Base-by-base conservation (phyloP, 1,139 yeast species). In the Lodderomyces orthopsilosis region DNA sequence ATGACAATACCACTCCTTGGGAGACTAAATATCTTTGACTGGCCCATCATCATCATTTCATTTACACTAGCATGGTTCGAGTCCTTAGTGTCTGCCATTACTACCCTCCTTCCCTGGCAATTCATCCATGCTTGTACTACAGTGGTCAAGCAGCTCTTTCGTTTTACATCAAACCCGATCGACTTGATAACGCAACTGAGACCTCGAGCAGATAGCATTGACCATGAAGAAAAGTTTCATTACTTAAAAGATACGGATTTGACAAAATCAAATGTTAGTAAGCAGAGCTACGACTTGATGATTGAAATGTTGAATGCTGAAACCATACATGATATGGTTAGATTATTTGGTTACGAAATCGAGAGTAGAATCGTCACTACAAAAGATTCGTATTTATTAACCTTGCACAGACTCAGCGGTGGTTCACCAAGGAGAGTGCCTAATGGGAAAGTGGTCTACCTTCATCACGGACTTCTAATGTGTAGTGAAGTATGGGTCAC, bases 401-500 rank as follows among this genome's bases (percentile, higher is more conserved):
- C 68, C 51, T 46, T 65, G 33, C 64, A 69, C 41, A 52, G 70
- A 15, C 52, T 67, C 10, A 49, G 49, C 10, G 52, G 53, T 10
- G 23, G 30, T 3, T 13, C 37, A n/a, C 35, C 37, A 19, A n/a
- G 14, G 8, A 40, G 54, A 32, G 41, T 41, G 2, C 37, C 53
- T 27, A 65, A 50, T 41, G 73, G 77, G 0, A 77, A 71, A 43
- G 83, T 84, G 2, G 85, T 86, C 0, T 91, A 88, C 57, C 70
- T 91, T 43, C 98, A 91, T 57, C 98, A 91, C 60, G 98, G 98
- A 0, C 69, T 91, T 44, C 72, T 91, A 51, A 91, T 91, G 97
- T 82, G 84, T 58, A 82, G 94, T 41, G 98, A 91, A 56, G 78
- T 91, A 7, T 88, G 96, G 97, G 80, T 86, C 37, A 79, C 93